Conservation (phyloP, 164 flowering plant genomes). For the Chimonanthus salicifolius region DNA sequence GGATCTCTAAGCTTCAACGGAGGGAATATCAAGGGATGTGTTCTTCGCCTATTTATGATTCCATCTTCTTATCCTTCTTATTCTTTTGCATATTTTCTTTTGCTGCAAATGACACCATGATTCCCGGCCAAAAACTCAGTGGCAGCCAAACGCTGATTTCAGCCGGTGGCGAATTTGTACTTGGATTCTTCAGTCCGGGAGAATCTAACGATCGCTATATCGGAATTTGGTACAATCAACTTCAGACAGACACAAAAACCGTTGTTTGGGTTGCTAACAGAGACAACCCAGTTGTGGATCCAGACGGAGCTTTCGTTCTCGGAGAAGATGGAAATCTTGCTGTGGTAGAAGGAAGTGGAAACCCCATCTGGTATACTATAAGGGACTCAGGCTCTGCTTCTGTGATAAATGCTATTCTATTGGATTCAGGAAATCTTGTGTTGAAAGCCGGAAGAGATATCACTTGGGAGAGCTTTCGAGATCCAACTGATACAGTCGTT, state of each 20-base stretch:
- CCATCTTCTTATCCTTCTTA: not conserved
- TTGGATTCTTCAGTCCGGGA: constrained; percentile 10
- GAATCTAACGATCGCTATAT: constrained; percentile 2
- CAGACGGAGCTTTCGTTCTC: not conserved
- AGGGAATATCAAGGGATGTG: too few species aligned
- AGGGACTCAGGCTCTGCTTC: not conserved
- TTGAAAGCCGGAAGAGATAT: not conserved
- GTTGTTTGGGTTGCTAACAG: constrained; percentile 12
- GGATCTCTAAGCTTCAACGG: too few species aligned
- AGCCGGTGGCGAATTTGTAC: not conserved
- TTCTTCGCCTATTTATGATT: not conserved
- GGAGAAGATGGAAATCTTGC: constrained; percentile 1
- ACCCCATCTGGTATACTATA: not conserved
- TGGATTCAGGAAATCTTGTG: constrained; percentile 24
- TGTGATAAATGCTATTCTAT: constrained; percentile 6
- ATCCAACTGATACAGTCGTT: constrained; percentile 28
- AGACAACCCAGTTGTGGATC: not conserved
- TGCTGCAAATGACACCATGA: not conserved
- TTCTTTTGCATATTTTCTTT: not conserved
- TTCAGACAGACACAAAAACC: not conserved
- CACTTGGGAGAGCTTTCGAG: constrained; percentile 34
- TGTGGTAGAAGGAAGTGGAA: not conserved
- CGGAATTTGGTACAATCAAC: constrained; percentile 1
- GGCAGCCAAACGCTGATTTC: not conserved
- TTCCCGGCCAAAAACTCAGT: not conserved